Base-by-base conservation (phyloP, 1,284 basidiomycete species). In the Microbotryomycetes sp. region DNA sequence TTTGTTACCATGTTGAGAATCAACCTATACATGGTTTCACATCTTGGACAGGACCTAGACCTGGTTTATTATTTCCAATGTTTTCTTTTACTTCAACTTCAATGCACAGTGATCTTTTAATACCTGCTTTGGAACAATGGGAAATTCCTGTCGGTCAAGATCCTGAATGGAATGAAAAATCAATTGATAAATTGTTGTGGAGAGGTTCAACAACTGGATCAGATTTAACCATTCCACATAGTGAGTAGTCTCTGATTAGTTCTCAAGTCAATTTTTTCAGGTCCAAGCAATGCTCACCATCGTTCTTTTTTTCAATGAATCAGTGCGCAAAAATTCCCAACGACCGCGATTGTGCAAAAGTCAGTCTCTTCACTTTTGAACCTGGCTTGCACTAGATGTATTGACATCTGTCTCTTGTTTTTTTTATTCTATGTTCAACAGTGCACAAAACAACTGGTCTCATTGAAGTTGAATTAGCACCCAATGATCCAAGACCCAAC, bases 181-280 rank as follows among this genome's bases (percentile, higher is more conserved):
- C 75, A 62, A 61, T 64, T 23, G 62, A 73, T 58, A 76, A 75
- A 63, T 69, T 72, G 1, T 72, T 72, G 2, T 73, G 72, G 77
- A 71, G 78, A 42, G 78, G 78, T 1, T 73, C 76, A 23, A 73
- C 77, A 3, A 79, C 77, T 1, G 78, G 78, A 23, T 61, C 72
- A 28, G 62, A 66, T 30, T 28, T 66, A 22, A 59, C 54, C 6
- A 31, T 46, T 5, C 26, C 54, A 6, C 59, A 60, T 22, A 63
- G 36, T 42, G 36, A 42, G 36, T 19, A 42, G 19, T 42, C 19
- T n/a, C n/a, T n/a, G n/a, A n/a, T n/a, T n/a, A n/a, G n/a, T n/a
- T n/a, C n/a, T n/a, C n/a, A n/a, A n/a, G n/a, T n/a, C n/a, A n/a
- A n/a, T n/a, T n/a, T n/a, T n/a, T n/a, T n/a, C n/a, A n/a, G n/a